Evolutionary conservation across 1,284 basidiomycete genomes (phyloP).

Genomic region (Kwoniella shivajii): DNA sequence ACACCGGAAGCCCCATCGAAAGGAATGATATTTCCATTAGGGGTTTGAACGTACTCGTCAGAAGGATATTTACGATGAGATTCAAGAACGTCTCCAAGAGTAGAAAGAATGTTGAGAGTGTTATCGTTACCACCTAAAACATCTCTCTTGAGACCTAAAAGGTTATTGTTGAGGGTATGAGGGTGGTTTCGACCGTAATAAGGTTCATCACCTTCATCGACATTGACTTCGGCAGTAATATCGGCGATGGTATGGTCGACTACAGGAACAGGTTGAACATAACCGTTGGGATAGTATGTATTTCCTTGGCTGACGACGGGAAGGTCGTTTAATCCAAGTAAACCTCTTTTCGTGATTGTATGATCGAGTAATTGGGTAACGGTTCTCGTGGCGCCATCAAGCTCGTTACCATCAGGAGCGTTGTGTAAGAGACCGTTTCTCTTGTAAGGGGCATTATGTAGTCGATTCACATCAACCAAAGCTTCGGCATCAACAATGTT

Average conservation of each 20-base stretch:
- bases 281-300: conserved; percentile 6
- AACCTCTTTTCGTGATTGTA: conserved; percentile 8
- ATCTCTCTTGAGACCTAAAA: neutral
- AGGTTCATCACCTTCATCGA: conserved; percentile 12
- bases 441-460: neutral
- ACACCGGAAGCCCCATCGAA: neutral
- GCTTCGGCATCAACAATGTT: conserved; percentile 7
- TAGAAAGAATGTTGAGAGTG: conserved; percentile 5
- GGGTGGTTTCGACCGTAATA: conserved; percentile 6
- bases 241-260: conserved; percentile 1
- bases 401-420: conserved; percentile 9
- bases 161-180: neutral
- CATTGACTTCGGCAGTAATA: conserved; percentile 3
- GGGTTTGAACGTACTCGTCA: neutral
- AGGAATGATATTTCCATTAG: conserved; percentile 5
- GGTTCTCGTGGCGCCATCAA: conserved; percentile 4
- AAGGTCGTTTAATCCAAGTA: conserved; percentile 3
- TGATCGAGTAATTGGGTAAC: conserved; percentile 17
- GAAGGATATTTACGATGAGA: neutral
- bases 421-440: conserved; percentile 19
- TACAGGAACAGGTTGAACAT: neutral
- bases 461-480: neutral
- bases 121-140: neutral
- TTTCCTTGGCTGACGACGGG: neutral
- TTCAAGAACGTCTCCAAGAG: neutral